Percentiles rank a stretch among this genome's conserved stretches.
Evolutionary conservation across 2,329 filamentous ascomycete species (phyloP).

Genomic region (Uncinocarpus reesii): DNA sequence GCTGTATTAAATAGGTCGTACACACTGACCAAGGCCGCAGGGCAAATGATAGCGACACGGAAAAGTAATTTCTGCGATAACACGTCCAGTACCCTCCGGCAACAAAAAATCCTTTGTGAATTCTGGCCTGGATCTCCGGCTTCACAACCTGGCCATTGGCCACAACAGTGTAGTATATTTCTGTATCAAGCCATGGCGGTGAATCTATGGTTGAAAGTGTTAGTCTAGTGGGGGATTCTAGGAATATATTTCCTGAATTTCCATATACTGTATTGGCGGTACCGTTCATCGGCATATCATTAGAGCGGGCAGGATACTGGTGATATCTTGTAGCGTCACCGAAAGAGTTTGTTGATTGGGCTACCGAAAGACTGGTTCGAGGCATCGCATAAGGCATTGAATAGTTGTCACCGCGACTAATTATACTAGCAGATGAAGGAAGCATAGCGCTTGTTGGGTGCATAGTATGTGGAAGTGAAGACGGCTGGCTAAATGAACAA

Average conservation of each 20-base stretch:
- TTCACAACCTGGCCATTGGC: constrained; percentile 42
- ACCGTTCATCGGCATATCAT: constrained; percentile 28
- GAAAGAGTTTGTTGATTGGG: constrained; percentile 21
- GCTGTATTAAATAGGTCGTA: constrained; percentile 48
- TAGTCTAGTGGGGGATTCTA: constrained; percentile 24
- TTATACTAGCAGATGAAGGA: constrained; percentile 22
- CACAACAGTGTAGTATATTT: constrained; percentile 28
- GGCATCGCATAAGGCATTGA: constrained; percentile 27
- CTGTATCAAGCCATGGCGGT: constrained; percentile 37
- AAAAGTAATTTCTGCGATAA: constrained; percentile 85
- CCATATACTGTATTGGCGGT: constrained; percentile 25
- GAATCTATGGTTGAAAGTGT: constrained; percentile 29
- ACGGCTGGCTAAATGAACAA: constrained; percentile 32
- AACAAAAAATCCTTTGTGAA: constrained; percentile 83
- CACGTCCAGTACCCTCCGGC: constrained; percentile 80
- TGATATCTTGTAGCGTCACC: constrained; percentile 28
- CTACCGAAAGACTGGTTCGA: constrained; percentile 25
- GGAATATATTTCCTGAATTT: constrained; percentile 19
- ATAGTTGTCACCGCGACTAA: constrained; percentile 34
- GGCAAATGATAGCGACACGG: constrained; percentile 68
- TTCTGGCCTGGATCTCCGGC: constrained; percentile 64
- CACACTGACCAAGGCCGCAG: constrained; percentile 52
- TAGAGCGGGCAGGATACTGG: constrained; percentile 25
- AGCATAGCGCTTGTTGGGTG: constrained; percentile 26
- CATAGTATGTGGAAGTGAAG: constrained; percentile 36